Evolutionary conservation across 352 stramenopile genomes (phyloP).

Genomic region (Phytophthora melonis): DNA sequence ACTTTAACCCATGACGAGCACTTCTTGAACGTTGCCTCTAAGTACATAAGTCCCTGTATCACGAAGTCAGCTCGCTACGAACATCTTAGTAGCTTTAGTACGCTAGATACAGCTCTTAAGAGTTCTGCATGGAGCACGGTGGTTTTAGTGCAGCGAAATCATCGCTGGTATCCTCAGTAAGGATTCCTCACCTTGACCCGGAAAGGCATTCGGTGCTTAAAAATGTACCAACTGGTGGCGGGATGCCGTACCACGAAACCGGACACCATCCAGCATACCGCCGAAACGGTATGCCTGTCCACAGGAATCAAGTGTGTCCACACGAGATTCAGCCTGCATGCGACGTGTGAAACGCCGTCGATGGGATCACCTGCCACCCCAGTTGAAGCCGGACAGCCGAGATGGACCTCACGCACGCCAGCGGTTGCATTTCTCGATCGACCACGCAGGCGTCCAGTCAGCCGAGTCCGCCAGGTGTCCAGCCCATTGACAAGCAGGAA

Average conservation of each 20-base stretch:
- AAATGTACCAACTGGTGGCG: background rate
- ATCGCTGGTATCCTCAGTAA: background rate
- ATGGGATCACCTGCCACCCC: background rate
- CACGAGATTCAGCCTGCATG: background rate
- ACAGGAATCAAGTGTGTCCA: background rate
- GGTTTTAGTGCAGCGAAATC: background rate
- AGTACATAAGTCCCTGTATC: too few relatives aligned
- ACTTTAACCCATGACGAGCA: too few relatives aligned
- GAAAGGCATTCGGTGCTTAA: background rate
- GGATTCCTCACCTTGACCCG: too few relatives aligned
- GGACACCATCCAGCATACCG: background rate
- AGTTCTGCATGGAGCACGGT: too few relatives aligned
- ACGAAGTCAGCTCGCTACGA: too few relatives aligned
- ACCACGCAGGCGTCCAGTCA: background rate
- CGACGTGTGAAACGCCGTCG: conserved; percentile 1
- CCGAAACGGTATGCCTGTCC: background rate
- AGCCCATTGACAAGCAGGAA: background rate
- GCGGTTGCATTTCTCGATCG: conserved; percentile 10
- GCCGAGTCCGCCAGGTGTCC: background rate
- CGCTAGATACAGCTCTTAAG: too few relatives aligned
- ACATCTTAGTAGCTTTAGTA: too few relatives aligned
- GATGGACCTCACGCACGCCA: conserved; percentile 9
- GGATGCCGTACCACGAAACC: background rate
- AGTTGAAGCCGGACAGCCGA: background rate
- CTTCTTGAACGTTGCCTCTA: too few relatives aligned